Evolutionary conservation across 768 basidiomycete genomes (phyloP).

Genomic region (Agaricus bisporus): DNA sequence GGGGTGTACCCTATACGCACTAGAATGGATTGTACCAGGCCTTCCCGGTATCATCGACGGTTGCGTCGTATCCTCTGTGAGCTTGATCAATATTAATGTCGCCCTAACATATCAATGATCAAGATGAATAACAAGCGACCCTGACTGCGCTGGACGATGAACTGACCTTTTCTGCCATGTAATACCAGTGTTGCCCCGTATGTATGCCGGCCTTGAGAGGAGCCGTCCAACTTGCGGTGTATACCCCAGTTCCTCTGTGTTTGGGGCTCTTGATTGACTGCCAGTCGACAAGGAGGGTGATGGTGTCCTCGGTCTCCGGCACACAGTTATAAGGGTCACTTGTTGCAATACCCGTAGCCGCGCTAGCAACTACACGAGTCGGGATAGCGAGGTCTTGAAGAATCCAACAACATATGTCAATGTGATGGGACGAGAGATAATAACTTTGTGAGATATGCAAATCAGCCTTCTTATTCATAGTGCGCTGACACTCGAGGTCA

Average conservation of each 20-base stretch:
- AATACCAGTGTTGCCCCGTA: slow-evolving; percentile 90
- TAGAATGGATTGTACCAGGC: slow-evolving; percentile 88
- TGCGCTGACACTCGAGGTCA: not conserved
- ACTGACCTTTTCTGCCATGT: slow-evolving; percentile 83
- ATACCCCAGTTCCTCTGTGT: slow-evolving; percentile 83
- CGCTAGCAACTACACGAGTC: slow-evolving; percentile 85
- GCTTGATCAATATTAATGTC: slow-evolving; percentile 92
- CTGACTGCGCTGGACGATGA: not conserved
- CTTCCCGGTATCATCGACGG: slow-evolving; percentile 80
- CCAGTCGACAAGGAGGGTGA: slow-evolving; percentile 94
- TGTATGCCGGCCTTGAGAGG: slow-evolving; percentile 87
- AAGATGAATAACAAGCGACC: not conserved
- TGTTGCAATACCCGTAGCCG: slow-evolving; percentile 87
- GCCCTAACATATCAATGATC: slow-evolving; percentile 44
- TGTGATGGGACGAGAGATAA: slow-evolving; percentile 93
- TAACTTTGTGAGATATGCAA: slow-evolving; percentile 43
- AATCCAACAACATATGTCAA: slow-evolving; percentile 86
- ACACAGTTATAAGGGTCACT: slow-evolving; percentile 85
- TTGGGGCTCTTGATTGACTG: slow-evolving; percentile 67
- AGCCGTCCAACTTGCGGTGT: slow-evolving; percentile 94
- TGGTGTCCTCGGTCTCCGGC: slow-evolving; percentile 87
- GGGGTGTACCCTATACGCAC: slow-evolving; percentile 36
- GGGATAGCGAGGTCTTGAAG: slow-evolving; percentile 70
- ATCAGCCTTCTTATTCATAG: not conserved
- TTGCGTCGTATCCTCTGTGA: slow-evolving; percentile 89